A percentile compares a stretch with the other conserved stretches of the same genome.
Evolutionary conservation across 805 yeast species (phyloP).

Genomic region (Starmerella sirachaensis): DNA sequence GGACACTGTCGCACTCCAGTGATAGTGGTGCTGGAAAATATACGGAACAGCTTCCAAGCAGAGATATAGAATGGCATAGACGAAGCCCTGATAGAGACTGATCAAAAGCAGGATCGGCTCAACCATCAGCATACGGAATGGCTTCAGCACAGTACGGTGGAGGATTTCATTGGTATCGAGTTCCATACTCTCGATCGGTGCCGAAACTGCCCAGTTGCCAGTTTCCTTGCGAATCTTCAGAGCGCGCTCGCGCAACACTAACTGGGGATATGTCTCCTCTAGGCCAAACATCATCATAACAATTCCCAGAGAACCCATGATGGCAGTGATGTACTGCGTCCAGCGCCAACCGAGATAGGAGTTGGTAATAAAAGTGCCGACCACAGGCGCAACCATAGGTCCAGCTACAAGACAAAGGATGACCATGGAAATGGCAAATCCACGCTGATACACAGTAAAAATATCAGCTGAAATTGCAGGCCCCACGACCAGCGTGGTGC

Average conservation of each 20-base stretch:
- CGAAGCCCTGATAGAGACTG: constrained; percentile 61
- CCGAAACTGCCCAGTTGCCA: constrained; percentile 73
- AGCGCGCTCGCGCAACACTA: constrained; percentile 56
- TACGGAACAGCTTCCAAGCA: constrained; percentile 66
- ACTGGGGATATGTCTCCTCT: constrained; percentile 32
- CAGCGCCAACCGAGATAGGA: constrained; percentile 42
- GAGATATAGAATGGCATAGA: constrained; percentile 68
- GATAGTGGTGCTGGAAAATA: constrained; percentile 52
- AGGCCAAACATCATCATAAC: constrained; percentile 30
- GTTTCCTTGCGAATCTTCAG: constrained; percentile 57
- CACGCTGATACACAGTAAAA: constrained; percentile 40
- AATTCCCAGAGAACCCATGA: constrained; percentile 30
- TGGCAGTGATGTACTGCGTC: constrained; percentile 41
- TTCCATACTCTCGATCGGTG: constrained; percentile 68
- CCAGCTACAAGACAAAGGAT: constrained; percentile 38
- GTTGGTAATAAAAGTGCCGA: constrained; percentile 33
- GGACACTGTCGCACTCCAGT: constrained; percentile 46
- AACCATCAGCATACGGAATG: constrained; percentile 48
- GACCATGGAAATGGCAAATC: constrained; percentile 41
- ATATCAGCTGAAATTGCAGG: constrained; percentile 53
- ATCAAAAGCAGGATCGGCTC: constrained; percentile 66
- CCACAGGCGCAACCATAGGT: constrained; percentile 38
- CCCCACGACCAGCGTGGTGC: constrained; percentile 47
- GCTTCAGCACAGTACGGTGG: constrained; percentile 54
- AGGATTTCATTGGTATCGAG: constrained; percentile 47